Conservation (phyloP, 345 rosid species). For the Noccaea caerulescens region DNA sequence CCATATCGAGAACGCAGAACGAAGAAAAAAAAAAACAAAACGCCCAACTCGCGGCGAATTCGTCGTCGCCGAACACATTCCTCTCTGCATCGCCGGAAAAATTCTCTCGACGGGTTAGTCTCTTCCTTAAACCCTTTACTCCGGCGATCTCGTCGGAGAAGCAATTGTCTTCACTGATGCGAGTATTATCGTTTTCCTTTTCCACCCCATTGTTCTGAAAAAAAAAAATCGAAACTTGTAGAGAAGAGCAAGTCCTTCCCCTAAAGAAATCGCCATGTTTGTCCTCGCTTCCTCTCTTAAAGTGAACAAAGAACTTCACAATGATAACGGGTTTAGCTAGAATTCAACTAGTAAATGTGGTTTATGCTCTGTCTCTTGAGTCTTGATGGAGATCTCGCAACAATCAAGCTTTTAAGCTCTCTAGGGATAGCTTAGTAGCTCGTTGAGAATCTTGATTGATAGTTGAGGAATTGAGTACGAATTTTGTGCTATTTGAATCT, state of each 20-base stretch:
- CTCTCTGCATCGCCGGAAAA: conserved; percentile 9
- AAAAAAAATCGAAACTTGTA: not conserved
- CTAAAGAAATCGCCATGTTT: not conserved
- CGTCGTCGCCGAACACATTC: not conserved
- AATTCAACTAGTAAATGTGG: not conserved
- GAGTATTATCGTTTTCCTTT: not conserved
- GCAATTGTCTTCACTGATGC: not conserved
- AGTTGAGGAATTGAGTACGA: not conserved
- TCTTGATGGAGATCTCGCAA: too few relatives aligned
- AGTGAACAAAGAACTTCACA: too few relatives aligned
- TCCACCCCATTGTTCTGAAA: not conserved
- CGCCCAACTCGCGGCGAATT: not conserved
- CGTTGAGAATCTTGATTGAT: conserved; percentile 7
- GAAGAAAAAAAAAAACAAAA: not conserved
- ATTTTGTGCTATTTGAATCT: not conserved
- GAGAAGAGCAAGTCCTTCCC: not conserved
- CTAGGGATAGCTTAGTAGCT: too few relatives aligned
- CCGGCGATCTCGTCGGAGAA: not conserved
- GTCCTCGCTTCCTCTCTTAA: not conserved
- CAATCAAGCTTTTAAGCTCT: too few relatives aligned
- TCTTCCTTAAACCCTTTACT: not conserved
- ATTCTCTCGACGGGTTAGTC: not conserved
- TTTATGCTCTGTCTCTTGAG: not conserved
- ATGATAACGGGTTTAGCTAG: not conserved
- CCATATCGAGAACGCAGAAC: not conserved